Evolutionary conservation across 805 yeast genomes (phyloP), one percentile per base, ranked within the genome.

Genomic region (Sporopachydermia lactativora): DNA sequence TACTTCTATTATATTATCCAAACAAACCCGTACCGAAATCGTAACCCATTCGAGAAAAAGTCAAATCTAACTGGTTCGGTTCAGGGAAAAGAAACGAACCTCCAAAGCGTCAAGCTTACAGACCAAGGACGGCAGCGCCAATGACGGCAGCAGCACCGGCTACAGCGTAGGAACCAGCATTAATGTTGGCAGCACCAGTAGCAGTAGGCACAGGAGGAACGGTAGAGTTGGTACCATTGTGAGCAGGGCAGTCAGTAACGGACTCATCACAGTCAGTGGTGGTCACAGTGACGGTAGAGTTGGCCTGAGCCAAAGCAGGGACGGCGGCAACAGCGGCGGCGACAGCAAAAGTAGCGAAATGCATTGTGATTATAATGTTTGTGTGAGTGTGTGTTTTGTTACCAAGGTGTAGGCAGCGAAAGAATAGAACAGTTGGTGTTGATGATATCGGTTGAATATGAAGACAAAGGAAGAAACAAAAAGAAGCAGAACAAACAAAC

Each of bases 121-220:
- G 38, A 14, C 19, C 18, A 38, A 50, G 40, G 17, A 50, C 42
- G 42, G 50, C 54, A 40, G 46, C 55, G 39, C 45, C 57, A 24
- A 50, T 44, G 37, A 45, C 44, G 38, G 48, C 49, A 39, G 46
- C 53, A 36, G 47, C 47, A 36, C 50, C 58, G 34, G 42, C 39
- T 18, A 42, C 39, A 17, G 47, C 47, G 19, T 40, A 41, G 28
- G 47, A 36, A 15, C 44, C 37, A 18, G 37, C 39, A 39, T 36
- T 38, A 35, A 19, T 13, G 2, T 24, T 40, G 36, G 46, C 34
- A 17, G 39, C 46, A 17, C 35, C 35, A 36, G 43, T 42, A 3
- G 47, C 41, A 42, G 38, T 36, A 31, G 44, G 43, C 39, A 50
- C 31, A 24, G n/a, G 13, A 24, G 31, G 31, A 24, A 24, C 31